phyloP scores from a whole-genome alignment of 768 basidiomycete genomes.

The Boletus eberwhitei region DNA sequence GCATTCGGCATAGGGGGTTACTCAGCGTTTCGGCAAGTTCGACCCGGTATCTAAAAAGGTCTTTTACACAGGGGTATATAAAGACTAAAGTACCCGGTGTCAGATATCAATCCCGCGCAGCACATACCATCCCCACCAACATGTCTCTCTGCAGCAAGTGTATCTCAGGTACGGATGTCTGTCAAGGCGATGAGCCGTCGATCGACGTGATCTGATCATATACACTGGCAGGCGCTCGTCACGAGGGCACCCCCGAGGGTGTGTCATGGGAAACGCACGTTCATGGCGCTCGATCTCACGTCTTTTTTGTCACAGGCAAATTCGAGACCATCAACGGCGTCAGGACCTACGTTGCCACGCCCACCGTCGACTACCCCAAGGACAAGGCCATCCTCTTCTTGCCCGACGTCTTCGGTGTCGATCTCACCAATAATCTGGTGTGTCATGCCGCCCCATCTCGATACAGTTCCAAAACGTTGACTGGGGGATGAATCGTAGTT shows the following conservation, averaged over 20 bases:
- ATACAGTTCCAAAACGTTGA: not conserved
- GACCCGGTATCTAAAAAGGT: not conserved
- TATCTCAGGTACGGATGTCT: slow-evolving; percentile 43
- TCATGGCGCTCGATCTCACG: not conserved
- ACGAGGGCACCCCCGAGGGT: slow-evolving; percentile 49
- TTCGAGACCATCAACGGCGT: slow-evolving; percentile 45
- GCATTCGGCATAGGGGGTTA: not conserved
- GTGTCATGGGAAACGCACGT: not conserved
- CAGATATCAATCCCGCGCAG: not conserved
- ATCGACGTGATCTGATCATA: slow-evolving; percentile 2
- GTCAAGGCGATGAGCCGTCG: not conserved
- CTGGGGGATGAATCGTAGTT: slow-evolving; percentile 25
- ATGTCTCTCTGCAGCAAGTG: slow-evolving; percentile 61
- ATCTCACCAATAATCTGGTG: slow-evolving; percentile 46
- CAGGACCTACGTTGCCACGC: slow-evolving; percentile 51
- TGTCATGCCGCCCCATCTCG: not conserved
- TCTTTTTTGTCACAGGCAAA: slow-evolving; percentile 33
- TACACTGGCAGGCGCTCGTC: slow-evolving; percentile 38
- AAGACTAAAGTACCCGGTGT: not conserved
- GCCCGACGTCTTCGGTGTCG: slow-evolving; percentile 50
- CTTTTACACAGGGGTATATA: slow-evolving; percentile 10
- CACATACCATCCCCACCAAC: not conserved
- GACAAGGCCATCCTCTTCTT: slow-evolving; percentile 56
- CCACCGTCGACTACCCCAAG: slow-evolving; percentile 47
- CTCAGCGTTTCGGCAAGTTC: not conserved